Evolutionary conservation across 2,329 filamentous ascomycete species (phyloP).

Genomic region (Sarocladiaceae sp.): DNA sequence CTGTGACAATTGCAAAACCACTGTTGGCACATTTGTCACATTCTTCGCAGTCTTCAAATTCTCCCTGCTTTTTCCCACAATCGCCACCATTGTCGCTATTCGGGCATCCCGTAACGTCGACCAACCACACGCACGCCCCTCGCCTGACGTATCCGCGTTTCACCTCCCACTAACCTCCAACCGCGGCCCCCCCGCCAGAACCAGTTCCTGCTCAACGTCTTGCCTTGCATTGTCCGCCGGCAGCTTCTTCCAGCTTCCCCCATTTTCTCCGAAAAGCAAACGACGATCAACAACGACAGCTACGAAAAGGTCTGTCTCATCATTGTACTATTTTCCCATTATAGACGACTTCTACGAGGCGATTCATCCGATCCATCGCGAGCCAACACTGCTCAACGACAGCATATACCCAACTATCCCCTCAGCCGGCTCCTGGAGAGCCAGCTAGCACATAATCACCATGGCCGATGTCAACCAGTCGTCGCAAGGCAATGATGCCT

Average conservation of each 20-base stretch:
- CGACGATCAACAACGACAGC: neutral
- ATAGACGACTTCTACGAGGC: neutral
- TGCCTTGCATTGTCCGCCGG: too few species aligned
- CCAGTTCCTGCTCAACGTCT: neutral
- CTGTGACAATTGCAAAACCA: too few species aligned
- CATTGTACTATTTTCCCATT: neutral
- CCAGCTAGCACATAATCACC: neutral
- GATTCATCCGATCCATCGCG: too few species aligned
- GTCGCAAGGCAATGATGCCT: conserved; percentile 9
- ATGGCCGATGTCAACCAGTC: conserved; percentile 9
- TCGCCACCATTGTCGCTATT: too few species aligned
- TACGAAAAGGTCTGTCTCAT: too few species aligned
- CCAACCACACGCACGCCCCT: neutral
- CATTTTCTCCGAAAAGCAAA: conserved; percentile 1
- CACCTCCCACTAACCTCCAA: conserved; percentile 4
- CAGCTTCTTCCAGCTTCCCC: conserved; percentile 1
- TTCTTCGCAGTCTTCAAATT: too few species aligned
- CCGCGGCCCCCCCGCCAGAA: conserved; percentile 3
- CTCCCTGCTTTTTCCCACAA: too few species aligned
- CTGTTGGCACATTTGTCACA: too few species aligned
- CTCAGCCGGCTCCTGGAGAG: neutral
- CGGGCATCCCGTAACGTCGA: too few species aligned
- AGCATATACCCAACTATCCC: neutral
- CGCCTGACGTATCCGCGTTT: conserved; percentile 9
- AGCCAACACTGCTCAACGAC: neutral